These are phyloP conservation scores for Phialophora expanda DNA, from an alignment of 2,329 filamentous ascomycete species.

Conservation along the genomic window DNA sequence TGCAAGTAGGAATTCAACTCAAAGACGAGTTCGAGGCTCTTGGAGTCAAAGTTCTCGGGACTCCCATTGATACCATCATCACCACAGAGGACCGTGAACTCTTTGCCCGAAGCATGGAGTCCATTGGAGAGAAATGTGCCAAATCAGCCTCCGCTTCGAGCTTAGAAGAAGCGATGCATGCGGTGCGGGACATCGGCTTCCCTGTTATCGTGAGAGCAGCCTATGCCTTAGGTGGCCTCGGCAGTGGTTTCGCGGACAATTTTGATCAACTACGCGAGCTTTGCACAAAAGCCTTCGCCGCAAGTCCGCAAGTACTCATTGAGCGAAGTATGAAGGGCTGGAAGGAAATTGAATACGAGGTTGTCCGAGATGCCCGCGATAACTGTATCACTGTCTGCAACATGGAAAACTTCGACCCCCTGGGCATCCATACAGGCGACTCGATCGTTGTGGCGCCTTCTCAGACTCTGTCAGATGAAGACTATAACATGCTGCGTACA, in stretches of 20 bases:
- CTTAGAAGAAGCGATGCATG: slow-evolving; percentile 84
- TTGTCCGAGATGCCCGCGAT: slow-evolving; percentile 91
- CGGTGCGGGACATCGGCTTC: slow-evolving; percentile 89
- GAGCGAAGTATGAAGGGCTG: slow-evolving; percentile 99
- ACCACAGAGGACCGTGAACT: slow-evolving; percentile 97
- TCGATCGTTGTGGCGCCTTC: slow-evolving; percentile 98
- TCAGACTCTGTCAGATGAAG: slow-evolving; percentile 93
- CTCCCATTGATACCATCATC: slow-evolving; percentile 96
- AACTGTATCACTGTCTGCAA: slow-evolving; percentile 99
- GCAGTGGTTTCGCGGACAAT: slow-evolving; percentile 93
- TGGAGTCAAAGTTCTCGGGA: slow-evolving; percentile 92
- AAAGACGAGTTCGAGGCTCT: slow-evolving; percentile 95
- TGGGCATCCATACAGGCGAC: slow-evolving; percentile 97
- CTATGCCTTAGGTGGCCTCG: slow-evolving; percentile 91
- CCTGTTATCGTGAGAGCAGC: slow-evolving; percentile 97
- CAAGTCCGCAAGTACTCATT: slow-evolving; percentile 93
- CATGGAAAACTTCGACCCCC: slow-evolving; percentile 99
- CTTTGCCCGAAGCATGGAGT: slow-evolving; percentile 97
- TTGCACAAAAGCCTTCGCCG: slow-evolving; percentile 93
- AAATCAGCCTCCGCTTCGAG: slow-evolving; percentile 93
- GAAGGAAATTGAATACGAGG: slow-evolving; percentile 99
- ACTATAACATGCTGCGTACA: slow-evolving; percentile 98
- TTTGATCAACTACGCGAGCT: slow-evolving; percentile 81
- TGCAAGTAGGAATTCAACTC: slow-evolving; percentile 95
- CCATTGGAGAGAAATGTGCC: slow-evolving; percentile 95